These are phyloP conservation scores for Albugo laibachii DNA, from an alignment of 352 stramenopile species.

Conservation along the genomic window DNA sequence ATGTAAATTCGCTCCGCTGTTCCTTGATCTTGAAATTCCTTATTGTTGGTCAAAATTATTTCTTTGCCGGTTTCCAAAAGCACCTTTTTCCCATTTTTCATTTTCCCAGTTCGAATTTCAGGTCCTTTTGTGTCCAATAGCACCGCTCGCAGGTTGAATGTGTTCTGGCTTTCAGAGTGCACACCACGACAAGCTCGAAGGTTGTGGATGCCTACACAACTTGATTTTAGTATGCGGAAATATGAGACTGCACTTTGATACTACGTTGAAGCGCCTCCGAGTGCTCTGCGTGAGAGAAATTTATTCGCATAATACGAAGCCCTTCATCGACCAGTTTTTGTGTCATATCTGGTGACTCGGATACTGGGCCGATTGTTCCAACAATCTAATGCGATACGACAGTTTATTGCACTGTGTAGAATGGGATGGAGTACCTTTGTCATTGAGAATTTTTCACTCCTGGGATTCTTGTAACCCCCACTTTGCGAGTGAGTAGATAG, in stretches of 20 bases:
- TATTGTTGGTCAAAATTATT: slow-evolving; percentile 78
- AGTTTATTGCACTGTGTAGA: not conserved
- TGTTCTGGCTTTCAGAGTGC: slow-evolving; percentile 32
- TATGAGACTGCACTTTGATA: not conserved
- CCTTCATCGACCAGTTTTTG: slow-evolving; percentile 76
- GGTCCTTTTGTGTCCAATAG: slow-evolving; percentile 89
- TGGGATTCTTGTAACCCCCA: slow-evolving; percentile 41
- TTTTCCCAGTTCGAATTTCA: slow-evolving; percentile 86
- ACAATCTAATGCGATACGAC: slow-evolving; percentile 49
- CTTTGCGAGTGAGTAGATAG: too few relatives aligned
- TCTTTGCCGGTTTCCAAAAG: slow-evolving; percentile 59
- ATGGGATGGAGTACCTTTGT: slow-evolving; percentile 24
- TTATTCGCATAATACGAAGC: slow-evolving; percentile 86
- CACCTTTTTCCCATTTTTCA: slow-evolving; percentile 77
- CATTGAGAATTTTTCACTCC: slow-evolving; percentile 74
- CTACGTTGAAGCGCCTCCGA: slow-evolving; percentile 52
- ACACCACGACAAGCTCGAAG: slow-evolving; percentile 60
- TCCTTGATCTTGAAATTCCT: slow-evolving; percentile 43
- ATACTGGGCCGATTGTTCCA: slow-evolving; percentile 83
- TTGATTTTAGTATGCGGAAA: not conserved
- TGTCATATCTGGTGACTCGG: slow-evolving; percentile 45
- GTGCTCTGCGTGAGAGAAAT: slow-evolving; percentile 89
- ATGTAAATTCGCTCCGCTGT: slow-evolving; percentile 83
- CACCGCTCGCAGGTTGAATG: slow-evolving; percentile 83
- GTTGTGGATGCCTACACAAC: slow-evolving; percentile 28